Evolutionary conservation across 805 yeast genomes (phyloP), one percentile per base, ranked within the genome.

Genomic region (Limtongozyma cylindracea): DNA sequence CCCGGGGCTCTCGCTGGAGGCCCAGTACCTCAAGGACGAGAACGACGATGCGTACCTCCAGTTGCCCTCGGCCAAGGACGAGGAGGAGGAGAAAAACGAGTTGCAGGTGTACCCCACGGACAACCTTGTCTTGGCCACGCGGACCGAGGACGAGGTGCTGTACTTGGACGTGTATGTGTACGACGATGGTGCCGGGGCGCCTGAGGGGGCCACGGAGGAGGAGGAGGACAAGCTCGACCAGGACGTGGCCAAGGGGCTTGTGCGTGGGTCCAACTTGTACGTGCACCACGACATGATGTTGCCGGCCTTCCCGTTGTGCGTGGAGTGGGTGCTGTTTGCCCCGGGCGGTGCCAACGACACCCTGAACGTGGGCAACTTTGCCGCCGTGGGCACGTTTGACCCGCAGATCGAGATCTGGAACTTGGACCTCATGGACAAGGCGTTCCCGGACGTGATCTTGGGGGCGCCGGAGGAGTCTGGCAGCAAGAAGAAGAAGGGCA

Each of bases 351-450:
- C 45, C 9, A 34, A 26, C 18, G 22, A 23, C 15, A 31, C 38
- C 3, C 44, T 45, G 16, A 59, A 63, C 28, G 47, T 66, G 15
- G 94, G 91, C 8, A 88, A 80, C 45, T 80, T 77, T 45, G 96
- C 91, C 2, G 98, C 98, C 9, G 55, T 88, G 31, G 96, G 96
- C 39, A 76, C 96, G 2, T 84, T 88, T 41, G 96, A 84, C 34
- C 98, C 98, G 19, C 91, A 74, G 39, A 84, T 88, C 44, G 98
- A 88, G 48, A 61, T 88, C 28, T 88, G 96, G 96, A 80, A 88
- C 45, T 53, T 88, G 36, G 98, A 88, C 42, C 67, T 71, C 30
- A 54, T 84, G 17, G 96, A 88, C 33, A 78, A 78, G 37, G 84
- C 92, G 13, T 84, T 76, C 58, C 98, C 98, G 9, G 93, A 82